Evolutionary conservation across 768 basidiomycete species (phyloP).

Genomic region (Crepidotus variabilis): DNA sequence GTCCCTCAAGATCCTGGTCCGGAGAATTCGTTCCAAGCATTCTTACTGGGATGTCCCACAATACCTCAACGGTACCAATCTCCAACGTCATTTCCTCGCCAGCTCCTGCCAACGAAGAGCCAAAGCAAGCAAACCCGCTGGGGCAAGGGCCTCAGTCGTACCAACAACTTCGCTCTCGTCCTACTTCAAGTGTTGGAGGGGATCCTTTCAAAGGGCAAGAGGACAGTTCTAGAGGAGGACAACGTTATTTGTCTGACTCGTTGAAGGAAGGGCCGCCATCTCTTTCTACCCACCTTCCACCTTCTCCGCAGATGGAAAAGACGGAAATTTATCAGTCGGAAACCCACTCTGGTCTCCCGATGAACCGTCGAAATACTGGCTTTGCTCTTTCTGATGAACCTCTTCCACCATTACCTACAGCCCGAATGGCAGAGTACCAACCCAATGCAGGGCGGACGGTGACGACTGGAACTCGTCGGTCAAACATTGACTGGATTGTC

Average conservation of each 20-base stretch:
- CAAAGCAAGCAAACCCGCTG: no score
- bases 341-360: not conserved
- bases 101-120: no score
- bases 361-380: no score
- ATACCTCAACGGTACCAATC: not conserved
- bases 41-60: not conserved
- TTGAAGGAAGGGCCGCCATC: not conserved
- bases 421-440: conserved; percentile 3
- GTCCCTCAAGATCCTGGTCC: no score
- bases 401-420: conserved; percentile 8
- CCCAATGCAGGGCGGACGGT: conserved; percentile 6
- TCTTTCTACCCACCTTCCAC: not conserved
- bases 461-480: conserved; percentile 17
- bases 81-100: not conserved
- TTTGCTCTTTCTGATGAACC: conserved; percentile 1
- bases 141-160: not conserved
- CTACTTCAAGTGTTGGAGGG: not conserved
- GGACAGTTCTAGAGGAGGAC: not conserved
- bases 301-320: not conserved
- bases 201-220: conserved; percentile 4
- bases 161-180: not conserved
- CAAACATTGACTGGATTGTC: conserved; percentile 37
- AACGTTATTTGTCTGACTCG: not conserved
- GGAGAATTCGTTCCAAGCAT: no score
- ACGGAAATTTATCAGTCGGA: not conserved